A percentile compares a stretch with the other conserved stretches of the same genome.
phyloP scores from a whole-genome alignment of 73 alveolate genomes.

The Durusdinium trenchii region DNA sequence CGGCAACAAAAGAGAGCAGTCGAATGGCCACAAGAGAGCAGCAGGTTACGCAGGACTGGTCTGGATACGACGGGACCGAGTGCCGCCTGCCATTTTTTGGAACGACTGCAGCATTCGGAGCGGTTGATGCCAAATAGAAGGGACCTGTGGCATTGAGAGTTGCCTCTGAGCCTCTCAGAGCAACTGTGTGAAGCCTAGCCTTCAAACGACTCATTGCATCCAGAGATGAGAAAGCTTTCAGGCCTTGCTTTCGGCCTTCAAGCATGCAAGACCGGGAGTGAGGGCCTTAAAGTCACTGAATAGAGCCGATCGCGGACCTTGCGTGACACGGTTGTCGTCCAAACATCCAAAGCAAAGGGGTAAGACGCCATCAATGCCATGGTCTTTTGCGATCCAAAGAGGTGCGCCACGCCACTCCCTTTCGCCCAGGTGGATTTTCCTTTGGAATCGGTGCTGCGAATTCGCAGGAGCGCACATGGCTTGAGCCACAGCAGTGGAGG shows the following conservation, averaged over 20 bases:
- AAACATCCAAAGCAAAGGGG: not conserved
- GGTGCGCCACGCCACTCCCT: not conserved
- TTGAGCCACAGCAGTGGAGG: not conserved
- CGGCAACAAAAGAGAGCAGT: no score
- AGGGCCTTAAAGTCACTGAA: not conserved
- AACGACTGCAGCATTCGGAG: no score
- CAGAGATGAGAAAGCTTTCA: no score
- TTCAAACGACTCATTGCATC: no score
- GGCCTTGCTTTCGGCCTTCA: conserved; percentile 46
- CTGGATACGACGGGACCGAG: no score
- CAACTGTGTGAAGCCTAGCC: no score
- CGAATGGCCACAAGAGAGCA: no score
- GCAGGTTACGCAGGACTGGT: no score
- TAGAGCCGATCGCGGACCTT: not conserved
- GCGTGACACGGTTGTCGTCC: not conserved
- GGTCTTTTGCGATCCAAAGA: not conserved
- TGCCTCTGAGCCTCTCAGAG: no score
- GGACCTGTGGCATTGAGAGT: no score
- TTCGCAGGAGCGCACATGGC: conserved; percentile 35
- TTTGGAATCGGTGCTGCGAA: conserved; percentile 69
- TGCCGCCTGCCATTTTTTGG: no score
- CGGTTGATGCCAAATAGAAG: no score
- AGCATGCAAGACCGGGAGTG: conserved; percentile 10
- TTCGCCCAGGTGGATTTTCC: conserved; percentile 25
- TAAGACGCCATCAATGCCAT: not conserved